Conservation (phyloP, 306 rosid genomes). For the Inga laurina region DNA sequence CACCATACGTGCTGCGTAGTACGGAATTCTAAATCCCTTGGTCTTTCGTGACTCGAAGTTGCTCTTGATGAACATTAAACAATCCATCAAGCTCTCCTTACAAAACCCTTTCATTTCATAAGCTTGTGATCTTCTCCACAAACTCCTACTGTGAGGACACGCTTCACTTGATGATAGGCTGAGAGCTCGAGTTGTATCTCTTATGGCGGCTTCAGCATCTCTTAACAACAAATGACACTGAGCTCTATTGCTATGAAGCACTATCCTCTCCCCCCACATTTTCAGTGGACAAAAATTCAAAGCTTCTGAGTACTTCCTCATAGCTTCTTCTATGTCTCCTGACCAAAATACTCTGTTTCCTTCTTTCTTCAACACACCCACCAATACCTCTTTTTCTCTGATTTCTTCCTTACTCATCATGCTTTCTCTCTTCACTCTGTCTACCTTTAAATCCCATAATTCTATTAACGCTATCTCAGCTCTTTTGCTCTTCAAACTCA, state of each 20-base stretch:
- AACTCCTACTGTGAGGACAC: constrained; percentile 55
- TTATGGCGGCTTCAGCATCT: constrained; percentile 54
- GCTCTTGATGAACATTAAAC: constrained; percentile 47
- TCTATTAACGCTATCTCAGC: constrained; percentile 49
- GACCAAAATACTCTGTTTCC: constrained; percentile 51
- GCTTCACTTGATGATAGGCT: constrained; percentile 51
- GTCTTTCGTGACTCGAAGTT: constrained; percentile 24
- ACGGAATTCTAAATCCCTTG: constrained; percentile 44
- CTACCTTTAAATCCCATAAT: constrained; percentile 73
- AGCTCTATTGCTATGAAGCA: constrained; percentile 69
- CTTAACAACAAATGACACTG: constrained; percentile 60
- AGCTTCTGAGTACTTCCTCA: constrained; percentile 58
- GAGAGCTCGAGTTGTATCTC: constrained; percentile 68
- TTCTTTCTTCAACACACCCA: constrained; percentile 40
- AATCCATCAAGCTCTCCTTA: constrained; percentile 69
- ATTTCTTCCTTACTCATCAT: constrained; percentile 48
- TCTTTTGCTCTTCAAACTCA: constrained; percentile 42
- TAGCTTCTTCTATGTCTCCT: constrained; percentile 55
- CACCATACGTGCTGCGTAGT: constrained; percentile 56
- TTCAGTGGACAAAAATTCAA: constrained; percentile 48
- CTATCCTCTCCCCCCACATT: constrained; percentile 55
- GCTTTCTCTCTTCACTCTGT: constrained; percentile 58
- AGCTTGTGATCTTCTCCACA: constrained; percentile 82
- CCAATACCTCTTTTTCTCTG: constrained; percentile 45
- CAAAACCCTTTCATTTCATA: constrained; percentile 59